Evolutionary conservation across 192 early-diverging fungal genomes (phyloP), one percentile per base, ranked within the genome.

Genomic region (Helicostylum pulchrum): DNA sequence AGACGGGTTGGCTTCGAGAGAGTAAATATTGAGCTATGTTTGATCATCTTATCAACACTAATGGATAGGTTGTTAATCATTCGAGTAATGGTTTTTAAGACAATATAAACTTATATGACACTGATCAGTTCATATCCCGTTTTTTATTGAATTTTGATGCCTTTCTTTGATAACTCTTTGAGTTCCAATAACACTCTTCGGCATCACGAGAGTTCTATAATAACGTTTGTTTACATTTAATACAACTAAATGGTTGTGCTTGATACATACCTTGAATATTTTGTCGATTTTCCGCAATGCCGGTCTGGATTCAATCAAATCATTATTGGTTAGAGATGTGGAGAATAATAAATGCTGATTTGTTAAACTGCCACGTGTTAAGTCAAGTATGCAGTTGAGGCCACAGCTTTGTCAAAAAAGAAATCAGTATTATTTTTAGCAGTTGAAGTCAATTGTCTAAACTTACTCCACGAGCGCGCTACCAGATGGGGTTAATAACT

Each of bases 391-490:
- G 2, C 11, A 47, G 2, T 47, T 47, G 0, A 47, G 10, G 11
- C 46, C 46, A 47, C 46, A 47, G 46, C 46, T 47, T 47, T 47
- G 46, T 47, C 46, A 47, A 47, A 47, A 47, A 47, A 47, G 14
- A 47, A 47, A 47, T 3, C 7, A 47, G 14, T 47, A 2, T 47
- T n/a, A 10, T 47, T 47, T 47, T 47, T 47, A 14, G 3, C 2
- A 15, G 46, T 47, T 47, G 10, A 47, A 15, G 46, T 47, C 46
- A 47, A 47, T 12, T 47, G 46, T 47, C 14, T 12, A 47, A 47
- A 47, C 14, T 47, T 47, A 47, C 46, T 47, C 14, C 15, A 47
- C 46, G 10, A 47, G 46, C 2, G 46, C 46, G 46, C 0, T 47
- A 12, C 15, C 46, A n/a, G 46, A 47, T 0, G 46, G 11, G 10